Conservation (phyloP, 2,329 filamentous ascomycete species). For the Exophiala alcalophila region DNA sequence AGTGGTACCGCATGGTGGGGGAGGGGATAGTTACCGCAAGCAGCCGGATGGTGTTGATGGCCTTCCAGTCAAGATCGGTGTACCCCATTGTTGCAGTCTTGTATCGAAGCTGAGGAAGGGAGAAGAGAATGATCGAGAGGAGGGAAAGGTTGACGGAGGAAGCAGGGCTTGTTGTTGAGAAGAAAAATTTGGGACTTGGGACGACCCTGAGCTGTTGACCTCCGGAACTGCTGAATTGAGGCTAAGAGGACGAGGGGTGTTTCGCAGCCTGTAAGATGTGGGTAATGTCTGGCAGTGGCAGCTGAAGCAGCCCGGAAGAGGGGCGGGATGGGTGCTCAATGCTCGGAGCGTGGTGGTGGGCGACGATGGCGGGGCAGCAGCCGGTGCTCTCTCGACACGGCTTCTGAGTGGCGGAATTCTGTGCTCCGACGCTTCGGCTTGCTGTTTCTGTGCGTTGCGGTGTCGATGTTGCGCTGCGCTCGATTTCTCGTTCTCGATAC, state of each 20-base stretch:
- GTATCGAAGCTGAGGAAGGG: slow-evolving; percentile 6
- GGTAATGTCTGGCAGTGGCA: no score
- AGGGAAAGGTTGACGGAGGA: slow-evolving; percentile 12
- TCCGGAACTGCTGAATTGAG: slow-evolving; percentile 20
- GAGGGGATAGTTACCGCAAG: slow-evolving; percentile 72
- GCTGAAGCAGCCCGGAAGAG: no score
- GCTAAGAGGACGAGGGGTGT: no score
- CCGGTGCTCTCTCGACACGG: neutral
- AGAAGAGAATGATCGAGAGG: slow-evolving; percentile 2
- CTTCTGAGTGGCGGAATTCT: slow-evolving; percentile 10
- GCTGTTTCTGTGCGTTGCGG: slow-evolving; percentile 7
- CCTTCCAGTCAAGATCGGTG: slow-evolving; percentile 80
- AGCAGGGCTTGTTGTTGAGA: slow-evolving; percentile 17
- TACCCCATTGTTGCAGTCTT: slow-evolving; percentile 69
- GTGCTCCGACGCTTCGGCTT: slow-evolving; percentile 10
- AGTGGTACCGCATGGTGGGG: slow-evolving; percentile 21
- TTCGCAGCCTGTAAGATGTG: no score
- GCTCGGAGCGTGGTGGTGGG: neutral
- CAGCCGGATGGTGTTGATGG: slow-evolving; percentile 96
- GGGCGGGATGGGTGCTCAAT: no score
- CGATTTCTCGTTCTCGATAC: no score
- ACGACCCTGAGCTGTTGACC: slow-evolving; percentile 14
- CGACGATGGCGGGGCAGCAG: neutral
- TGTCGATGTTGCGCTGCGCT: slow-evolving; percentile 1
- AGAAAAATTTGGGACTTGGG: slow-evolving; percentile 13